Base-by-base conservation (phyloP, 148 eudicot species). In the Rhododendron simsii region DNA sequence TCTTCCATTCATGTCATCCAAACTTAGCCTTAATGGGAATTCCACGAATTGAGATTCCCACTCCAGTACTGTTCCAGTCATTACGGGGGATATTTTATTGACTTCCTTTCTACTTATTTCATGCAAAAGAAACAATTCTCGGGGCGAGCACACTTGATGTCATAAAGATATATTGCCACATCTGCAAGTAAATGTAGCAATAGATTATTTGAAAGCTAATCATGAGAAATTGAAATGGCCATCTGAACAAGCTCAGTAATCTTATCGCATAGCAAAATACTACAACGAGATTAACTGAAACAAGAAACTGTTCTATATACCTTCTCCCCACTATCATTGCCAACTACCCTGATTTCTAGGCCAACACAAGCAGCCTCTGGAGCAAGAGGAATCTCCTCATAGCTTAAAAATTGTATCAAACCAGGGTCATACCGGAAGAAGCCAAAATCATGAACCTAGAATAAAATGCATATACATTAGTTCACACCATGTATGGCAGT, bases 291-390 rank as follows among this genome's bases (percentile, higher is more conserved):
- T 39, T 84, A 15, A 63, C 1, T 47, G 59, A 9, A 59, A 79
- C 30, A 12, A 28, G n/a, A 84, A 85, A 65, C 15, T 35, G 18
- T 80, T 47, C 7, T 55, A 55, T 8, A 86, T 91, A 95, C 99
- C 99, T 98, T 98, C 89, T 98, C 99, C 78, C 99, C 99, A 90
- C 99, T 98, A 78, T 98, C 98, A 88, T 95, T 98, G 39, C 99
- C 99, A 86, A 98, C 98, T 88, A 98, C 99, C 90, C 99, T 93
- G 85, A 98, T 95, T 87, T 98, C 98, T 85, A 98, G 93, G 67
- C 99, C 99, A 84, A 98, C 99, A 90, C 91, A 93, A 87, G 99
- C 98, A 89, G 93, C 96, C 90, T 98, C 99, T 30, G 99, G 99
- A 73, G 98, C 96, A 90, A 95, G 99, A 81, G 99, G 95, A 83